Evolutionary conservation across 2,329 filamentous ascomycete genomes (phyloP).

Genomic region (Arthrobotrys pseudoclavata): DNA sequence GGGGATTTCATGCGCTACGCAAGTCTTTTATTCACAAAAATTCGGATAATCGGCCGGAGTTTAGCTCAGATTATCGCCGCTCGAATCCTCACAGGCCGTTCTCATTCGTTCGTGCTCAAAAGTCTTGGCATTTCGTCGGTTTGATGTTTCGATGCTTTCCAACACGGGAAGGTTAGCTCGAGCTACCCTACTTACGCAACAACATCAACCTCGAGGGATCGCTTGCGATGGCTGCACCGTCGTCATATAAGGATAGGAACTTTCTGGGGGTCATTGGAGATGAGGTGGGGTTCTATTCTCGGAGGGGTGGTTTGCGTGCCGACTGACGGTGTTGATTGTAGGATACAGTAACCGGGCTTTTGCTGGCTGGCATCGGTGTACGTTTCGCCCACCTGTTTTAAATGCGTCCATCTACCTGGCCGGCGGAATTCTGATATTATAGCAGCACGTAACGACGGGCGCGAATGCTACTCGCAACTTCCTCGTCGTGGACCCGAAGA

Average conservation of each 20-base stretch:
- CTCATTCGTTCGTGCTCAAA: neutral
- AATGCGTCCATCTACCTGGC: neutral
- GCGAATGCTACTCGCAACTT: constrained; percentile 97
- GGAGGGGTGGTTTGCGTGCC: neutral
- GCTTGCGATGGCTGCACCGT: constrained; percentile 52
- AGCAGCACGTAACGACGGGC: constrained; percentile 87
- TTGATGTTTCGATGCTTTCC: constrained; percentile 24
- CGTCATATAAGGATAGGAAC: constrained; percentile 81
- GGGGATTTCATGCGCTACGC: neutral
- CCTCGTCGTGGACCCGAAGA: constrained; percentile 94
- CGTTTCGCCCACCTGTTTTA: constrained; percentile 64
- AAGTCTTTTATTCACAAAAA: constrained; percentile 18
- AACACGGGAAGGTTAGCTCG: neutral
- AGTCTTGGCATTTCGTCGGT: constrained; percentile 36
- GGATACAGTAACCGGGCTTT: constrained; percentile 95
- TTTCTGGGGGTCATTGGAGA: constrained; percentile 98
- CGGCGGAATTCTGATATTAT: neutral
- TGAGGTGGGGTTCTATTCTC: constrained; percentile 74
- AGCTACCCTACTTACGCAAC: constrained; percentile 13
- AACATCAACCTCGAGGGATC: constrained; percentile 32
- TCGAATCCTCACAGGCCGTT: constrained; percentile 11
- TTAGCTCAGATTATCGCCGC: constrained; percentile 44
- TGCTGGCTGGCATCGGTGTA: constrained; percentile 96
- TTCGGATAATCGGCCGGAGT: constrained; percentile 53
- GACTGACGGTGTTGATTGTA: constrained; percentile 66